Evolutionary conservation across 345 rosid genomes (phyloP).

Genomic region (Rubroshorea leprosula): DNA sequence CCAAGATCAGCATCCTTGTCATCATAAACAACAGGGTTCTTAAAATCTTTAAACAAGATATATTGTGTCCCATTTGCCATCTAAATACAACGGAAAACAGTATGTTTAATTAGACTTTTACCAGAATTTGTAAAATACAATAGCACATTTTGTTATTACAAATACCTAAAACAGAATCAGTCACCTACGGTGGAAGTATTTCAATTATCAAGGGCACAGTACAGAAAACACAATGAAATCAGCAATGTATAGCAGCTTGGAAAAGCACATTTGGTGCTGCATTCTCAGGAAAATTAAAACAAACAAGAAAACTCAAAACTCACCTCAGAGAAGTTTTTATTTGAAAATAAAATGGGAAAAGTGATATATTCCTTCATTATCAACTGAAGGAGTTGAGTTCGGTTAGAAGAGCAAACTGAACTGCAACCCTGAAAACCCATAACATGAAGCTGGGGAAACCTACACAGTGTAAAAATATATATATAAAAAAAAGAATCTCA

Average conservation of each 20-base stretch:
- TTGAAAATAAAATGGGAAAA: constrained; percentile 64
- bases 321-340: constrained; percentile 55
- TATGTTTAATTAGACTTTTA: constrained; percentile 5
- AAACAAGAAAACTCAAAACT: background rate
- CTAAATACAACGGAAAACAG: constrained; percentile 32
- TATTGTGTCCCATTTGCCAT: constrained; percentile 41
- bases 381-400: constrained; percentile 38
- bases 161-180: background rate
- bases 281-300: background rate
- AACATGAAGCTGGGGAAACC: constrained; percentile 58
- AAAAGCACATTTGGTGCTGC: background rate
- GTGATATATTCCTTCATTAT: constrained; percentile 61
- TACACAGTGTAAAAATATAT: constrained; percentile 20
- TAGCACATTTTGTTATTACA: background rate
- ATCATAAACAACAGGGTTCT: constrained; percentile 39
- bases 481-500: background rate
- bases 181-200: constrained; percentile 2
- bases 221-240: too few species aligned
- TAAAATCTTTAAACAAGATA: constrained; percentile 55
- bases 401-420: constrained; percentile 38
- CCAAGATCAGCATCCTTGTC: constrained; percentile 50
- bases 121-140: constrained; percentile 2
- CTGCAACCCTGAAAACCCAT: constrained; percentile 52
- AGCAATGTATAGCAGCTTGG: background rate
- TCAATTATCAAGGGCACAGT: background rate